phyloP scores from a whole-genome alignment of 306 rosid species.

The Vicia faba region DNA sequence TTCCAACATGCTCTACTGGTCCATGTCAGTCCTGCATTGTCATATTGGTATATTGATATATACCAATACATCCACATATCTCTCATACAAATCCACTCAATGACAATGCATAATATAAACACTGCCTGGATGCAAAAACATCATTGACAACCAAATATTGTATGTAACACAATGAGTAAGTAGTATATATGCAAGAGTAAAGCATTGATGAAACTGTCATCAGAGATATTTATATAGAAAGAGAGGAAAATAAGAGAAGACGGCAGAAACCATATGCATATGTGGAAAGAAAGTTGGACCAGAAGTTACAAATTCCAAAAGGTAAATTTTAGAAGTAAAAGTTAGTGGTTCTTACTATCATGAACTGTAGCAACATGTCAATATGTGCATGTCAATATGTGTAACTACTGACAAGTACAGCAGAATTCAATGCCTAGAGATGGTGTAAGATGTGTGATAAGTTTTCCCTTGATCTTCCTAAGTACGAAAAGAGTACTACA shows the following conservation, averaged over 20 bases:
- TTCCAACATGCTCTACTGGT: conserved; percentile 27
- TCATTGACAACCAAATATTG: background rate
- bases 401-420: conserved; percentile 26
- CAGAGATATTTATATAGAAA: background rate
- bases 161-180: conserved; percentile 7
- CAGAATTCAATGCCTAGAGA: conserved; percentile 10
- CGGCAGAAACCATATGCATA: conserved; percentile 3
- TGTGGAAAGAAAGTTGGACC: conserved; percentile 5
- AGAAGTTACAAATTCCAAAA: conserved; percentile 34
- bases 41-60: background rate
- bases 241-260: conserved; percentile 8
- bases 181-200: conserved; percentile 4
- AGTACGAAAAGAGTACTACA: conserved; percentile 13
- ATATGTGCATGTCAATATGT: too few relatives aligned
- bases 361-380: conserved; percentile 13
- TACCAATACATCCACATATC: background rate
- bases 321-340: conserved; percentile 24
- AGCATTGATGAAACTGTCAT: background rate
- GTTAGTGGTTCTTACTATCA: conserved; percentile 13
- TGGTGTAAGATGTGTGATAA: conserved; percentile 3
- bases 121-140: conserved; percentile 23
- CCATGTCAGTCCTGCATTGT: conserved; percentile 13
- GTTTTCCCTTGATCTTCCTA: conserved; percentile 12
- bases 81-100: conserved; percentile 13
- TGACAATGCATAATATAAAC: conserved; percentile 6